Evolutionary conservation across 805 yeast species (phyloP).

Genomic region (Candida nitratophila): DNA sequence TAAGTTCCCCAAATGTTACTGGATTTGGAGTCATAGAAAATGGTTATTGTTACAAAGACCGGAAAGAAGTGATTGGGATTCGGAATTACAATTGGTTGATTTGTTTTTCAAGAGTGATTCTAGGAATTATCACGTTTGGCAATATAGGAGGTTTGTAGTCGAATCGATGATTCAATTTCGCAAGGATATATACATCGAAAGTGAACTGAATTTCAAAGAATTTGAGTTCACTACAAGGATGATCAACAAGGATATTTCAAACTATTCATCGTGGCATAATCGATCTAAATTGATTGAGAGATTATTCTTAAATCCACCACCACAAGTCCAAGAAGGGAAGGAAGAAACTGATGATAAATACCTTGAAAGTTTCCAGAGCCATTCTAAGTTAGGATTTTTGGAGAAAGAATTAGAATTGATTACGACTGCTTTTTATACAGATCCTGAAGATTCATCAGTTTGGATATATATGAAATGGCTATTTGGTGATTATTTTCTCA

Average conservation of each 20-base stretch:
- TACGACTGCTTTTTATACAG: conserved; percentile 83
- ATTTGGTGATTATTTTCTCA: conserved; percentile 35
- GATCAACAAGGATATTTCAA: conserved; percentile 80
- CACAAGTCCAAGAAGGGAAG: no score
- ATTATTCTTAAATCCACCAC: conserved; percentile 29
- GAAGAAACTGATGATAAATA: conserved; percentile 4
- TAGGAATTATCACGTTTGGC: conserved; percentile 95
- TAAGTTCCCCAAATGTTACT: conserved; percentile 80
- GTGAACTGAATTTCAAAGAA: conserved; percentile 38
- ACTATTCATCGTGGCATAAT: conserved; percentile 95
- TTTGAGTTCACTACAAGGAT: conserved; percentile 70
- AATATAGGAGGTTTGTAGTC: conserved; percentile 73
- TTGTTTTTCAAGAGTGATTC: conserved; percentile 65
- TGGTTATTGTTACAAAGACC: conserved; percentile 62
- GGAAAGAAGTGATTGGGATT: conserved; percentile 49
- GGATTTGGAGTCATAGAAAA: conserved; percentile 92
- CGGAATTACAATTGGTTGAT: conserved; percentile 63
- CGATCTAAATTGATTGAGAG: conserved; percentile 62
- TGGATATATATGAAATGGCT: conserved; percentile 91
- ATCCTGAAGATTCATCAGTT: conserved; percentile 88
- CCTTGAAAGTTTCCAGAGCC: conserved; percentile 12
- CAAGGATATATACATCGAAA: conserved; percentile 3
- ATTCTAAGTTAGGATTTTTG: conserved; percentile 28
- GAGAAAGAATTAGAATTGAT: conserved; percentile 57
- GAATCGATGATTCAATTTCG: conserved; percentile 15